Percentiles rank a stretch among this genome's conserved stretches.
These are phyloP conservation scores for Magnusiomyces suaveolens DNA, from an alignment of 1,139 yeast species.

Conservation along the genomic window DNA sequence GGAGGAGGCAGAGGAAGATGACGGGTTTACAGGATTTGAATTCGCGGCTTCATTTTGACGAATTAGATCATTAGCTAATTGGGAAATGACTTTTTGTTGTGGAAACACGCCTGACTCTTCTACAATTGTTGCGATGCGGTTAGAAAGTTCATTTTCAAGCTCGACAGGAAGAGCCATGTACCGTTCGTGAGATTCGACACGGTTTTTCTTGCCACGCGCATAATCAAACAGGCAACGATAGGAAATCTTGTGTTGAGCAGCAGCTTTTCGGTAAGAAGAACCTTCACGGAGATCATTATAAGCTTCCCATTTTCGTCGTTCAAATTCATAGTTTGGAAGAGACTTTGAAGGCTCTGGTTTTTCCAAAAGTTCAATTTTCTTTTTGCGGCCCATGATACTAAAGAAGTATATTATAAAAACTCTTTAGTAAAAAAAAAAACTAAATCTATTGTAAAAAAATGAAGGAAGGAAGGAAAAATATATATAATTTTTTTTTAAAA, in stretches of 20 bases:
- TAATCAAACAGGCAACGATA: constrained; percentile 11
- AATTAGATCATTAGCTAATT: constrained; percentile 4
- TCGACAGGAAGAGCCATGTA: constrained; percentile 10
- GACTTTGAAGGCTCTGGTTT: constrained; percentile 4
- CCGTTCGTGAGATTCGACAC: constrained; percentile 7
- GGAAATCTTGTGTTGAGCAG: constrained; percentile 8
- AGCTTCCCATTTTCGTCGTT: constrained; percentile 11
- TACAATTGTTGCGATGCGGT: not conserved
- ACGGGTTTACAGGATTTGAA: not conserved
- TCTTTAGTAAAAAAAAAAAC: too few relatives aligned
- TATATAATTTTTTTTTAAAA: too few relatives aligned
- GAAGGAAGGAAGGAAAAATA: too few relatives aligned
- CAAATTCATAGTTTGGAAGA: constrained; percentile 8
- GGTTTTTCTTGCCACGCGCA: constrained; percentile 7
- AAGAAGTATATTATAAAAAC: too few relatives aligned
- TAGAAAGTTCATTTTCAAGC: constrained; percentile 2
- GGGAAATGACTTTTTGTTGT: constrained; percentile 4
- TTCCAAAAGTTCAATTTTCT: constrained; percentile 2
- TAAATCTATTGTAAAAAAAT: too few relatives aligned
- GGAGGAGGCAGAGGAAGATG: not conserved
- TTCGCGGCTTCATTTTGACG: not conserved
- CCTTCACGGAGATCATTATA: constrained; percentile 8
- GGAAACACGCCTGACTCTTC: constrained; percentile 5
- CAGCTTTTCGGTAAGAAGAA: constrained; percentile 8
- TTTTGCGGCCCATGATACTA: constrained; percentile 11